These are phyloP conservation scores for Capsella bursapastoris DNA, from an alignment of 345 rosid species.

Conservation along the genomic window DNA sequence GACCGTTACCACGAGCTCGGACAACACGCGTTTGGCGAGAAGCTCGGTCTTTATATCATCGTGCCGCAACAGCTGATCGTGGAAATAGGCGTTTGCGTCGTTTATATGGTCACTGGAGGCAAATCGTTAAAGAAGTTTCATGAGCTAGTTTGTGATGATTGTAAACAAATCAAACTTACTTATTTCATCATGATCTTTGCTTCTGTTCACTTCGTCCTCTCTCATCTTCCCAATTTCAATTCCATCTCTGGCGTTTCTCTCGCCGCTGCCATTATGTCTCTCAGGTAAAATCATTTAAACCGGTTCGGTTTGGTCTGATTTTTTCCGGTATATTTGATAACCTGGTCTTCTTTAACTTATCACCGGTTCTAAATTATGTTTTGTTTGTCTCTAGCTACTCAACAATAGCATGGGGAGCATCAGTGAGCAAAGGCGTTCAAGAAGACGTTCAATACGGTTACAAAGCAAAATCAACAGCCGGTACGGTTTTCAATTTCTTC, in stretches of 20 bases:
- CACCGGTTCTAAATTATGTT: neutral
- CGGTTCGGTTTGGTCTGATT: neutral
- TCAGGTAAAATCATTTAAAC: slow-evolving; percentile 50
- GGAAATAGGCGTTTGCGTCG: slow-evolving; percentile 72
- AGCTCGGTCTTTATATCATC: slow-evolving; percentile 77
- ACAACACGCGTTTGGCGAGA: slow-evolving; percentile 79
- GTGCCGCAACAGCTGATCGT: slow-evolving; percentile 79
- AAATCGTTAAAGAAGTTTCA: slow-evolving; percentile 70
- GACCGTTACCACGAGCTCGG: slow-evolving; percentile 86
- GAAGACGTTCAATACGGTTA: slow-evolving; percentile 55
- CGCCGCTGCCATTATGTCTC: slow-evolving; percentile 82
- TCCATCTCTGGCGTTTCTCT: slow-evolving; percentile 79
- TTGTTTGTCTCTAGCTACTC: slow-evolving; percentile 55
- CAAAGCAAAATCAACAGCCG: slow-evolving; percentile 51
- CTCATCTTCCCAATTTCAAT: slow-evolving; percentile 85
- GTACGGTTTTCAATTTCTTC: slow-evolving; percentile 65
- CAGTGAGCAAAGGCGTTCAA: slow-evolving; percentile 64
- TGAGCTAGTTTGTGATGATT: slow-evolving; percentile 44
- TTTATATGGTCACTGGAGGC: slow-evolving; percentile 91
- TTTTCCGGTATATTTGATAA: neutral
- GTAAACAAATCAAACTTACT: slow-evolving; percentile 57
- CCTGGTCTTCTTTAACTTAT: neutral
- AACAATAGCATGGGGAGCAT: slow-evolving; percentile 79
- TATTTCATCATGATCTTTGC: slow-evolving; percentile 80
- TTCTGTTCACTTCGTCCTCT: slow-evolving; percentile 76